Base-by-base conservation (phyloP, 2,329 filamentous ascomycete genomes). In the Chlorencoelia australis region DNA sequence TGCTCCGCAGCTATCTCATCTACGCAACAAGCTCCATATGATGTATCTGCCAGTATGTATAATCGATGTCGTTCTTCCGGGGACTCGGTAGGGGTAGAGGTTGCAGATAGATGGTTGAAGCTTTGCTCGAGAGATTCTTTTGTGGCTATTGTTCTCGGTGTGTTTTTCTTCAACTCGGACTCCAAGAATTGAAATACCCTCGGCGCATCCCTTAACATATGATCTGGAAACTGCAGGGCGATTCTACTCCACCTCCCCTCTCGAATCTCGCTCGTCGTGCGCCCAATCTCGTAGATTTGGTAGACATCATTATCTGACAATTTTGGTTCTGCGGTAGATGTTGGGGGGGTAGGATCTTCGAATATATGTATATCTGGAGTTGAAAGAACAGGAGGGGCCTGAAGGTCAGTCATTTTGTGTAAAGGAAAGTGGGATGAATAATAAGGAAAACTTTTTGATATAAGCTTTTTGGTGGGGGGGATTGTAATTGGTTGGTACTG, bases 1-100 rank as follows among this genome's bases (percentile, higher is more conserved):
- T 98, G 91, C 58, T 98, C 88, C 2, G 91, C 91, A 0, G 91
- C 91, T 26, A 96, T 80, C 63, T 98, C 91, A 54, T 98, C 91
- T 13, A 96, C 88, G 54, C 91, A 98, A 62, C 91, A 98, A 0
- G 89, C 81, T 41, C 91, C 93, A 60, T 96, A 98, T 2, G 89
- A 95, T 2, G 91, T 96, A 59, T 98, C 91, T 20, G 82, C 91
- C 13, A 98, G 67, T 42, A 98, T 88, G 50, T 83, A 94, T 35
- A 96, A 67, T 25, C 40, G 40, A 26, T 41, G 22, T 24, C 20
- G 18, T 4, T 35, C 13, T 17, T 7, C 24, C 5, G 31, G n/a
- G 19, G 14, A 16, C 18, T 24, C 14, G 10, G 18, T 7, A 17
- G 24, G 29, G 15, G 25, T 28, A 1, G 37, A 16, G 16, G 24